Percentiles rank a stretch among this genome's conserved stretches.
Evolutionary conservation across 306 rosid species (phyloP).

Genomic region (Neltuma alba): DNA sequence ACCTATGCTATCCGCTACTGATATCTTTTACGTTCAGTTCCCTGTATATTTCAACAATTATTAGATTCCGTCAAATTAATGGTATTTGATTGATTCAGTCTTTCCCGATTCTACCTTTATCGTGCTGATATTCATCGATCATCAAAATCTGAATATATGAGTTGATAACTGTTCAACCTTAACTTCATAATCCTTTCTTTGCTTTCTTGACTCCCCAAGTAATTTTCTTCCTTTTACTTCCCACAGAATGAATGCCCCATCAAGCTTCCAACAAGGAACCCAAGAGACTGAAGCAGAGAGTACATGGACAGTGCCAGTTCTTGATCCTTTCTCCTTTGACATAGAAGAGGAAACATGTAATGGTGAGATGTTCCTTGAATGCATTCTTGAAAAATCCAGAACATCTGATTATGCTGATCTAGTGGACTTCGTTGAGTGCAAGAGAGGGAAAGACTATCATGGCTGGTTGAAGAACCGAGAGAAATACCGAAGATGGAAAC

Average conservation of each 20-base stretch:
- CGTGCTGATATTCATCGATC: background rate
- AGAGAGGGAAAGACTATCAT: conserved; percentile 60
- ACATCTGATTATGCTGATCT: conserved; percentile 55
- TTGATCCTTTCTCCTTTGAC: conserved; percentile 14
- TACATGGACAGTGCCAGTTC: conserved; percentile 14
- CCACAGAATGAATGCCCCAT: conserved; percentile 32
- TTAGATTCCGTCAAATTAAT: conserved; percentile 5
- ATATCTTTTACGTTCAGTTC: background rate
- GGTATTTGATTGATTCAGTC: background rate
- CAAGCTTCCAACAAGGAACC: conserved; percentile 18
- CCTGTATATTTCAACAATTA: conserved; percentile 8
- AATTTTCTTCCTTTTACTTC: conserved; percentile 16
- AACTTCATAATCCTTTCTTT: background rate
- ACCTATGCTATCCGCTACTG: background rate
- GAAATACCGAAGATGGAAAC: conserved; percentile 47
- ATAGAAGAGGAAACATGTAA: conserved; percentile 53
- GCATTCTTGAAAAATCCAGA: conserved; percentile 35
- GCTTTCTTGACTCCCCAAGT: conserved; percentile 24
- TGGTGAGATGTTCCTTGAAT: conserved; percentile 57
- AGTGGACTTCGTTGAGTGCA: conserved; percentile 64
- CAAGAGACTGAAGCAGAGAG: conserved; percentile 21
- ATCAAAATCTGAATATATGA: background rate
- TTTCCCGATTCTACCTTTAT: background rate
- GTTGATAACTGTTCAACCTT: conserved; percentile 18
- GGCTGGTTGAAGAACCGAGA: conserved; percentile 58